These are phyloP conservation scores for Hypomyces rosellus DNA, from an alignment of 2,329 filamentous ascomycete genomes.

Conservation along the genomic window DNA sequence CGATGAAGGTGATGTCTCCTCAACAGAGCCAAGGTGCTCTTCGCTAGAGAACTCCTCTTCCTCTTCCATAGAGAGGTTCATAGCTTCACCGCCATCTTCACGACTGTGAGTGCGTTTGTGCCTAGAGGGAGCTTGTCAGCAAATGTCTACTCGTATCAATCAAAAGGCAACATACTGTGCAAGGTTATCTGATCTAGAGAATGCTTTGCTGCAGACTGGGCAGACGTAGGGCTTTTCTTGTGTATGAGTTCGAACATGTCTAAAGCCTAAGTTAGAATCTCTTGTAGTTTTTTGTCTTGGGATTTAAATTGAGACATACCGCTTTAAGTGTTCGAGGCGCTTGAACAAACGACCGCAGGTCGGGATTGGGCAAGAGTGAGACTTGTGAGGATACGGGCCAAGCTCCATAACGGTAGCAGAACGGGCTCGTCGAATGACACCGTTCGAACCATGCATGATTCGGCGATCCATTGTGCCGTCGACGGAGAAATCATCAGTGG, in stretches of 20 bases:
- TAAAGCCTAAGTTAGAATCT: slow-evolving; percentile 34
- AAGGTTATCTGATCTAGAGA: slow-evolving; percentile 97
- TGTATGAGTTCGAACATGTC: slow-evolving; percentile 98
- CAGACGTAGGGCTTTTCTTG: slow-evolving; percentile 98
- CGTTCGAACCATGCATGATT: slow-evolving; percentile 64
- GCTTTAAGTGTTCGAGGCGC: slow-evolving; percentile 97
- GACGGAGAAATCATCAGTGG: slow-evolving; percentile 55
- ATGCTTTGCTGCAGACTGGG: slow-evolving; percentile 96
- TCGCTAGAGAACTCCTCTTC: slow-evolving; percentile 79
- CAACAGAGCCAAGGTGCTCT: slow-evolving; percentile 73
- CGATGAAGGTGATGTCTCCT: slow-evolving; percentile 70
- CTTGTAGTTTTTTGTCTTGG: background rate
- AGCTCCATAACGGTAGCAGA: slow-evolving; percentile 96
- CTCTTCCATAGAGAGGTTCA: slow-evolving; percentile 71
- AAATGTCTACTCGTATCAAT: slow-evolving; percentile 11
- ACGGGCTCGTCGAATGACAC: slow-evolving; percentile 79
- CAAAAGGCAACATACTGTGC: slow-evolving; percentile 67
- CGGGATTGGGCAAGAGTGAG: slow-evolving; percentile 97
- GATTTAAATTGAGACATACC: slow-evolving; percentile 55
- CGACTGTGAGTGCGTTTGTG: slow-evolving; percentile 74
- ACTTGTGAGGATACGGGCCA: slow-evolving; percentile 94
- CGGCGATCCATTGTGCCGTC: slow-evolving; percentile 50
- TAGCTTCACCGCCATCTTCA: slow-evolving; percentile 52
- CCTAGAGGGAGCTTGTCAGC: slow-evolving; percentile 41
- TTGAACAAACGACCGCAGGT: slow-evolving; percentile 97